Conservation (phyloP, 371 early-diverging fungal genomes). For the Saksenaea vasiformis region DNA sequence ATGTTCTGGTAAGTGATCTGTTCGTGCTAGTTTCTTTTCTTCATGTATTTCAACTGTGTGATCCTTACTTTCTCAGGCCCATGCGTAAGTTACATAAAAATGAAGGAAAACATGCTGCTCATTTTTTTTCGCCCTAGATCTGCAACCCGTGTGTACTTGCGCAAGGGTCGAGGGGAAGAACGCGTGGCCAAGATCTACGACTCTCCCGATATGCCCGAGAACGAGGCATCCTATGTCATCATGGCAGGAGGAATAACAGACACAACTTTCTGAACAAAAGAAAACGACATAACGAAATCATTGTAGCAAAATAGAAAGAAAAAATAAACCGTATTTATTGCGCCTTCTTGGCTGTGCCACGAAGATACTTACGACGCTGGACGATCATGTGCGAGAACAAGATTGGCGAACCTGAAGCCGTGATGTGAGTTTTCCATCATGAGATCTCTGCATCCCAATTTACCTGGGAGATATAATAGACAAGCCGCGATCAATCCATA, state of each 20-base stretch:
- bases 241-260: slow-evolving; percentile 39
- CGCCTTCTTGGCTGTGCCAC: slow-evolving; percentile 11
- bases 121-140: slow-evolving; percentile 19
- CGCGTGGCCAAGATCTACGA: slow-evolving; percentile 90
- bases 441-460: background rate
- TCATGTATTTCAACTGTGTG: background rate
- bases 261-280: slow-evolving; percentile 13
- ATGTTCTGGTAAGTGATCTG: slow-evolving; percentile 54
- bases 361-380: slow-evolving; percentile 79
- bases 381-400: slow-evolving; percentile 91
- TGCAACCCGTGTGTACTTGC: slow-evolving; percentile 76
- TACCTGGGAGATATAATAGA: slow-evolving; percentile 76
- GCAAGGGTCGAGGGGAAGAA: slow-evolving; percentile 87
- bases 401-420: slow-evolving; percentile 73
- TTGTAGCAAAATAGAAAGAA: background rate
- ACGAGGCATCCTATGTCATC: slow-evolving; percentile 65
- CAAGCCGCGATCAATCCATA: slow-evolving; percentile 55
- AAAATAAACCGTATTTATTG: slow-evolving; percentile 6
- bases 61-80: slow-evolving; percentile 32
- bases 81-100: slow-evolving; percentile 48
- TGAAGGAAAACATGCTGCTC: background rate
- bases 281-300: background rate
- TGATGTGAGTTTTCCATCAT: too few species aligned
- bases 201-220: slow-evolving; percentile 85
- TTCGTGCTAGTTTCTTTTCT: background rate